Base-by-base conservation (phyloP, 2,329 filamentous ascomycete species). In the Sporothrix mexicana region DNA sequence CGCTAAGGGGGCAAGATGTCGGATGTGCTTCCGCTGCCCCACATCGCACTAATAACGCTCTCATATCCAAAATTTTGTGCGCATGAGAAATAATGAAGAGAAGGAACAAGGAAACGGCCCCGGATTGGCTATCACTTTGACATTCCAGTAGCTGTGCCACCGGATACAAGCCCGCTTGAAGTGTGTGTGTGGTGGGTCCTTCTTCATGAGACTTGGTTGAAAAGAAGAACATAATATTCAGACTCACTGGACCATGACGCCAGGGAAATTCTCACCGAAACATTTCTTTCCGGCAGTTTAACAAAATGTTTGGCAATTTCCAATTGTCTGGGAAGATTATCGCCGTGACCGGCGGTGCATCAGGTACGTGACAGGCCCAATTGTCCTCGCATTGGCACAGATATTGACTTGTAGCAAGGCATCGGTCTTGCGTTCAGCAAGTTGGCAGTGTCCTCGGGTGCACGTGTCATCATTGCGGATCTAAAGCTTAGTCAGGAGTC, bases 391-490 rank as follows among this genome's bases (percentile, higher is more conserved):
- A 23, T 20, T 17, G 9, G 17, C 47, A 49, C 47, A 49, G 17
- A 3, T 2, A 20, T 15, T 57, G 20, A 57, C 53, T 20, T 15
- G 53, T 57, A 10, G 17, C 6, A 6, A 62, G 57, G 57, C 23
- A 62, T 62, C 23, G 57, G 57, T 10, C 57, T 62, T 3, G 57
- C 57, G 8, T 62, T 62, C 30, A 30, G 57, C 57, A 62, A 41
- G 57, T n/a, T 62, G 13, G 57, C 57, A n/a, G 9, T 62, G 15
- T 36, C 57, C 8, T 62, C 57, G 1, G 30, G 30, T 12, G 57
- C 57, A 1, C 23, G 57, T 15, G 23, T 62, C 25, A 62, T 62
- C 15, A 36, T 62, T 62, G 57, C 57, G 25, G 57, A 62, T 62
- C 57, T 62, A 2, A 62, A 62, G 57, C 57, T 62, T 10, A 17